Evolutionary conservation across 257 asterid genomes (phyloP).

Genomic region (Solanum ahanhuiri): DNA sequence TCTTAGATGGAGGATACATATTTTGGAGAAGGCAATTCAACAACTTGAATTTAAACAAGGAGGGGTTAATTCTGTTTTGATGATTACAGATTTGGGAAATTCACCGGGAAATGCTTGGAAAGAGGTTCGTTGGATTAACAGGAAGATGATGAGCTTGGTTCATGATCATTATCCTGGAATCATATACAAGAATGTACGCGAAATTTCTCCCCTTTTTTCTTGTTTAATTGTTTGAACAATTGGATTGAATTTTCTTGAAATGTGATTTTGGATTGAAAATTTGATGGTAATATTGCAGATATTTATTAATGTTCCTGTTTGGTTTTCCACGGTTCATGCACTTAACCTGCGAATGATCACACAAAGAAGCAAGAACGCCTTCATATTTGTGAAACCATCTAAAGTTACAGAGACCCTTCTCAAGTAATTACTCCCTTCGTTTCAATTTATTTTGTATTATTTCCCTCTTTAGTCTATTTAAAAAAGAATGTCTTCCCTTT

Average conservation of each 20-base stretch:
- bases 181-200: slow-evolving; percentile 49
- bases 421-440: slow-evolving; percentile 30
- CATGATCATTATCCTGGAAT: slow-evolving; percentile 63
- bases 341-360: slow-evolving; percentile 42
- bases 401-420: slow-evolving; percentile 65
- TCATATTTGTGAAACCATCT: slow-evolving; percentile 52
- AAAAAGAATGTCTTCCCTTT: too few relatives aligned
- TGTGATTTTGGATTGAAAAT: neutral
- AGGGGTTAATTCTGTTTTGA: slow-evolving; percentile 41
- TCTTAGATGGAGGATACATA: slow-evolving; percentile 54
- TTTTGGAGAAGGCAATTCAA: slow-evolving; percentile 52
- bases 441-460: neutral
- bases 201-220: neutral
- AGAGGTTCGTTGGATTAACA: slow-evolving; percentile 39
- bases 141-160: slow-evolving; percentile 39
- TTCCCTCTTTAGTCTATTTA: too few relatives aligned
- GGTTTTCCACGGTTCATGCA: slow-evolving; percentile 55
- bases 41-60: slow-evolving; percentile 52
- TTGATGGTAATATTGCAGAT: slow-evolving; percentile 35
- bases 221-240: neutral
- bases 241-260: neutral
- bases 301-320: slow-evolving; percentile 60
- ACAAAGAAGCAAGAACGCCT: slow-evolving; percentile 47
- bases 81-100: slow-evolving; percentile 52
- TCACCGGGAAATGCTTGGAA: slow-evolving; percentile 26